Conservation (phyloP, 108 stramenopile genomes). For the Bacterosira constricta region DNA sequence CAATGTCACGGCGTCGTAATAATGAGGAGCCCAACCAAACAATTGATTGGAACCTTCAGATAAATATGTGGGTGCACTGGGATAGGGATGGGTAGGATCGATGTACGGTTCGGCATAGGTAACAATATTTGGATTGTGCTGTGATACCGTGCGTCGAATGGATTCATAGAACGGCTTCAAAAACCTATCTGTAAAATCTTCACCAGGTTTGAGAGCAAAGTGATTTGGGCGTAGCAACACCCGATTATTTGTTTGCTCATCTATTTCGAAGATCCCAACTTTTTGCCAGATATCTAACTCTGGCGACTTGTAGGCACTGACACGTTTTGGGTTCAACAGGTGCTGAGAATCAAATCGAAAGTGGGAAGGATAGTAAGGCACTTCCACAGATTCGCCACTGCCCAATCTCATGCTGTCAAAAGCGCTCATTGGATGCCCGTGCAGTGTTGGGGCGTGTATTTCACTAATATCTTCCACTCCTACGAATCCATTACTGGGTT, state of each 20-base stretch:
- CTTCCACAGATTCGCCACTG: conserved; percentile 1
- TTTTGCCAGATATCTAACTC: conserved; percentile 27
- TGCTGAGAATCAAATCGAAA: conserved; percentile 4
- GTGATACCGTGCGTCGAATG: neutral
- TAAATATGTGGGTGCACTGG: conserved; percentile 21
- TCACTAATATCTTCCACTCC: neutral
- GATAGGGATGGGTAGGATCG: conserved; percentile 23
- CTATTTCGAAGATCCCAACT: conserved; percentile 19
- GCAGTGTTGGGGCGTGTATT: neutral
- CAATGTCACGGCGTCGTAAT: conserved; percentile 28
- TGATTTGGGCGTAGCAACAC: conserved; percentile 11
- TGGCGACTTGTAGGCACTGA: conserved; percentile 10
- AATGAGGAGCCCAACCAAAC: conserved; percentile 39
- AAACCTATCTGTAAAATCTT: conserved; percentile 18
- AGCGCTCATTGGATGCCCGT: neutral
- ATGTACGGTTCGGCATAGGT: conserved; percentile 25
- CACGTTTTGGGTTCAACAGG: conserved; percentile 9
- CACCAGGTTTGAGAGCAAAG: conserved; percentile 9
- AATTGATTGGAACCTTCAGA: neutral
- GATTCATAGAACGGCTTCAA: conserved; percentile 25
- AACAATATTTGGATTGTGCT: conserved; percentile 8
- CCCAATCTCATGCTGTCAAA: conserved; percentile 23
- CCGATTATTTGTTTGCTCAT: neutral
- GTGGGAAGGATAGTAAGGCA: conserved; percentile 9
- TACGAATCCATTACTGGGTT: conserved; percentile 23